Conservation (phyloP, 352 stramenopile genomes). For the Globisporangium yorkense region DNA sequence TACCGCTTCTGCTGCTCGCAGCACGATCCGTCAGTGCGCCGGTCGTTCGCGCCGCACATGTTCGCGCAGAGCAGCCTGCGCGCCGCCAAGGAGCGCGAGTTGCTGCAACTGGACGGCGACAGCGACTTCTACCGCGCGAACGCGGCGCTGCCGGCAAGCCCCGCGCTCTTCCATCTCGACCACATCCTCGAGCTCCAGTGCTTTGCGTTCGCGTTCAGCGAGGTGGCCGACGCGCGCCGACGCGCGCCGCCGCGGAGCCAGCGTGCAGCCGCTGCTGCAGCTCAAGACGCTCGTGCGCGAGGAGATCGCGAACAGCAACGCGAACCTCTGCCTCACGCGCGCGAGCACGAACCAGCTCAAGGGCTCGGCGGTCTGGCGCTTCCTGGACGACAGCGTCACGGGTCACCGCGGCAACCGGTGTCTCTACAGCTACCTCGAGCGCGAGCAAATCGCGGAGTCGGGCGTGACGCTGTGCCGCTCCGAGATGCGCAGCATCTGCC, state of each 20-base stretch:
- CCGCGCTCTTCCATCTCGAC: conserved; percentile 25
- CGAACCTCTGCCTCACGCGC: conserved; percentile 38
- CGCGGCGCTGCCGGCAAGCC: conserved; percentile 21
- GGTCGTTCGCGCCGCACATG: conserved; percentile 24
- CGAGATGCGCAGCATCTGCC: neutral
- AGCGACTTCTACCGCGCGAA: conserved; percentile 36
- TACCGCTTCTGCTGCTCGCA: conserved; percentile 35
- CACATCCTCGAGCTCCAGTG: conserved; percentile 49
- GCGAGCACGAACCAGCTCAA: conserved; percentile 40
- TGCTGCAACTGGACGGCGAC: conserved; percentile 19
- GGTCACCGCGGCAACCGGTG: conserved; percentile 16
- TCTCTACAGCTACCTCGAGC: conserved; percentile 2
- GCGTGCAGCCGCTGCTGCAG: conserved; percentile 16
- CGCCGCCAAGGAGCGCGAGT: conserved; percentile 15
- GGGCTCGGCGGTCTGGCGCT: conserved; percentile 29
- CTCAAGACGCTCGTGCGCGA: conserved; percentile 20
- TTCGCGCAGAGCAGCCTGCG: conserved; percentile 25
- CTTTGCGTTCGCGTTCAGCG: conserved; percentile 25
- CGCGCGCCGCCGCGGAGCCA: neutral
- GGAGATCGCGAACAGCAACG: conserved; percentile 23
- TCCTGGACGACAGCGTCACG: conserved; percentile 34
- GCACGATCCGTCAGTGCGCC: conserved; percentile 19
- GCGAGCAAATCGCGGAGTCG: neutral
- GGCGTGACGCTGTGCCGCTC: neutral
- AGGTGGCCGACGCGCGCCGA: neutral